phyloP scores from a whole-genome alignment of 179 eudicot genomes.

The Beta lomatogona region DNA sequence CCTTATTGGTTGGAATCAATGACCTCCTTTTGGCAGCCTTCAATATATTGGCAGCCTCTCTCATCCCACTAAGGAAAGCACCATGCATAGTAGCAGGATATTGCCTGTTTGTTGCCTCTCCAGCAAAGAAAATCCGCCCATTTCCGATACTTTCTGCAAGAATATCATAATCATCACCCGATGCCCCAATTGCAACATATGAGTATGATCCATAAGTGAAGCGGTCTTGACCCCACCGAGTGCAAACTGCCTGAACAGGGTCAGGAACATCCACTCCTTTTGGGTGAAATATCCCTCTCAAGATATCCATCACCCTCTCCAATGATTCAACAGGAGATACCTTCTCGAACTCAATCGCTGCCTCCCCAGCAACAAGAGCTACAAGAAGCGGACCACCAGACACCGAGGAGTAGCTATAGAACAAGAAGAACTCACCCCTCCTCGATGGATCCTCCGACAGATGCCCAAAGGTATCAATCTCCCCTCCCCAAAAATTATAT shows the following conservation, averaged over 20 bases:
- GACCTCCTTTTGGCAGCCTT: slow-evolving; percentile 68
- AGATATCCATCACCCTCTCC: slow-evolving; percentile 68
- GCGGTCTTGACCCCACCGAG: slow-evolving; percentile 97
- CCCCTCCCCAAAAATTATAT: slow-evolving; percentile 94
- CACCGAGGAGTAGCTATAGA: slow-evolving; percentile 90
- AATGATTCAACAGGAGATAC: slow-evolving; percentile 86
- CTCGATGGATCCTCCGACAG: slow-evolving; percentile 68
- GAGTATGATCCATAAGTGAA: slow-evolving; percentile 88
- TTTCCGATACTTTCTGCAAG: slow-evolving; percentile 83
- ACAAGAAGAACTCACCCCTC: slow-evolving; percentile 95
- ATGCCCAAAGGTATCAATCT: slow-evolving; percentile 95
- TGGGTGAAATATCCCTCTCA: slow-evolving; percentile 79
- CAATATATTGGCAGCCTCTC: slow-evolving; percentile 93
- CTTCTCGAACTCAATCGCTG: slow-evolving; percentile 82
- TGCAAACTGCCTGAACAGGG: slow-evolving; percentile 85
- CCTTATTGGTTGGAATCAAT: slow-evolving; percentile 27
- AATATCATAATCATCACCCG: slow-evolving; percentile 95
- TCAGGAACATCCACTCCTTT: slow-evolving; percentile 93
- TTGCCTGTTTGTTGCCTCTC: slow-evolving; percentile 92
- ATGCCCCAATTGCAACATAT: slow-evolving; percentile 85
- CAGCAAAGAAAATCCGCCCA: slow-evolving; percentile 90
- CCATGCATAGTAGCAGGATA: slow-evolving; percentile 99
- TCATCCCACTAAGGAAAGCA: slow-evolving; percentile 96
- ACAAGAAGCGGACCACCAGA: slow-evolving; percentile 95
- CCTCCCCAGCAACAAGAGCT: slow-evolving; percentile 97